Evolutionary conservation across 1,139 yeast species (phyloP), one percentile per base, ranked within the genome.

Genomic region (Geotrichum histeridarum): DNA sequence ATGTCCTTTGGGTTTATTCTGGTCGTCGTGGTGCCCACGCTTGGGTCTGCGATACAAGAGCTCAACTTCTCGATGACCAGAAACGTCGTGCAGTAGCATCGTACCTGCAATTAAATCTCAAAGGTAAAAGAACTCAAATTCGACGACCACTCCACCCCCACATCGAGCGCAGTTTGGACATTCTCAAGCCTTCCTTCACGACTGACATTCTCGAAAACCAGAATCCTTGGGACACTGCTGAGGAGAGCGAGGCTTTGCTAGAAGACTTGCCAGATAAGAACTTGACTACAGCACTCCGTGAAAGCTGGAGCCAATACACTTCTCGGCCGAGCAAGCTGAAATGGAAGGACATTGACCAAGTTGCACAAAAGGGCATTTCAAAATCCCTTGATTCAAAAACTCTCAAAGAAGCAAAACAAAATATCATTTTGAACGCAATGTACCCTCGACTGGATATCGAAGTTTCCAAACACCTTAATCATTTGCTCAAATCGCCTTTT

Each of bases 21-120:
- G 99, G 99, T 48, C 84, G 99, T 75, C 86, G 99, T 78, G 99
- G 99, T 70, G 96, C 95, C 30, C 99, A 93, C 76, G 95, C 98
- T 63, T 93, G 99, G 99, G 79, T 93, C 30, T 87, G 96, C 70
- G 99, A 94, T 67, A 72, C 80, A 53, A 74, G 91, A 50, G 96
- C 97, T 0, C 75, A 97, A 55, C 67, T 70, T 2, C 72, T 93
- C 60, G 87, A 81, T 63, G 99, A 94, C 67, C 64, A 73, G 3
- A 80, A 81, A 55, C 79, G 99, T 63, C 77, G 85, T 61, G 82
- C 95, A 1, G 79, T 93, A 11, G 84, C 91, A 36, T 91, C 87
- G 60, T 93, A 93, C 67, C 71, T 94, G 65, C 94, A 88, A 64
- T 83, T 91, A 39, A 78, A 77, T 54, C 73, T 73, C 58, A 74